Conservation (phyloP, 345 rosid genomes). For the Corchorus olitorius region DNA sequence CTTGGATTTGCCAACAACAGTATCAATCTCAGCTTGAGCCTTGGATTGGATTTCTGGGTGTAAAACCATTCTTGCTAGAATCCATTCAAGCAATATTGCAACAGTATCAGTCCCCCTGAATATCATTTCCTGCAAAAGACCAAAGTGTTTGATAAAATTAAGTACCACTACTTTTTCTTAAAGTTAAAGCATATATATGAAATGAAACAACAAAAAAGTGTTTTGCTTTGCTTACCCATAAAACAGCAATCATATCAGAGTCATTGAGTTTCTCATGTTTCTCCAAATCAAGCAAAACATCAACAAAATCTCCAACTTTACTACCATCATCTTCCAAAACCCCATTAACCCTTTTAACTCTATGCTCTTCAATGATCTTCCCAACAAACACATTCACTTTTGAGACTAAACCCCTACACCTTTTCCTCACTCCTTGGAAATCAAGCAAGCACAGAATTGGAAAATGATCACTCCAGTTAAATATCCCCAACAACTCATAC, state of each 20-base stretch:
- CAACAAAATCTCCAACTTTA: slow-evolving; percentile 63
- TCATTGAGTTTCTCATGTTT: slow-evolving; percentile 54
- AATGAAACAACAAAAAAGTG: not conserved
- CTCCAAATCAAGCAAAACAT: slow-evolving; percentile 69
- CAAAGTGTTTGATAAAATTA: slow-evolving; percentile 11
- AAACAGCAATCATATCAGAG: slow-evolving; percentile 78
- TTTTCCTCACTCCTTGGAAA: slow-evolving; percentile 75
- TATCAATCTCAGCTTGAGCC: slow-evolving; percentile 65
- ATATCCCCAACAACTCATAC: slow-evolving; percentile 65
- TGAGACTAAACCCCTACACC: slow-evolving; percentile 51
- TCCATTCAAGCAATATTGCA: slow-evolving; percentile 63
- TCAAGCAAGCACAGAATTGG: slow-evolving; percentile 68
- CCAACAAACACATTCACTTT: slow-evolving; percentile 66
- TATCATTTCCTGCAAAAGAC: slow-evolving; percentile 54
- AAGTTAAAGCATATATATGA: not conserved
- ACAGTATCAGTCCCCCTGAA: slow-evolving; percentile 69
- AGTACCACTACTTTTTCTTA: not conserved
- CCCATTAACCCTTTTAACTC: slow-evolving; percentile 24
- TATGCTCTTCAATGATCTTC: slow-evolving; percentile 61
- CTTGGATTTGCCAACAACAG: slow-evolving; percentile 30
- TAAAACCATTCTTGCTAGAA: slow-evolving; percentile 59
- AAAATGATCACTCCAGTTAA: slow-evolving; percentile 90
- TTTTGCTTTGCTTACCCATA: slow-evolving; percentile 58
- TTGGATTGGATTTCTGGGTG: slow-evolving; percentile 61
- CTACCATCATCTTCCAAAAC: not conserved